phyloP scores from a whole-genome alignment of 176 grass and related monocot species.

The Musa acuminata region DNA sequence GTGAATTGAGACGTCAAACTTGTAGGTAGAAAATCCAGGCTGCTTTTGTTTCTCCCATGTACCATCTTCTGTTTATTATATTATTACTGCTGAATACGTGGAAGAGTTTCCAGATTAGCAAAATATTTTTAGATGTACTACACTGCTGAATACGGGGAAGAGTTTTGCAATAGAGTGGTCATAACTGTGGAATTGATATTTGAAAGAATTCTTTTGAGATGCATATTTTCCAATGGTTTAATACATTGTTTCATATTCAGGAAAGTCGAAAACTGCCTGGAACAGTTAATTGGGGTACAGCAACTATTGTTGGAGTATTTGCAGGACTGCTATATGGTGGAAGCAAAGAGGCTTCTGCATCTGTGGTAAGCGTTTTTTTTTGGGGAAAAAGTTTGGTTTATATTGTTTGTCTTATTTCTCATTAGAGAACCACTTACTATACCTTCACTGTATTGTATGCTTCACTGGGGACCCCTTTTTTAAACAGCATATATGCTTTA shows the following conservation, averaged over 20 bases:
- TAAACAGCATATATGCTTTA: not conserved
- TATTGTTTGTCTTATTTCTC: conserved; percentile 2
- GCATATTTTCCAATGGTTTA: not conserved
- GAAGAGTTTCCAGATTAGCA: too few relatives aligned
- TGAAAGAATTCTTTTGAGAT: not conserved
- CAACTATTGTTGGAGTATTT: conserved; percentile 73
- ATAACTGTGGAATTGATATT: too few relatives aligned
- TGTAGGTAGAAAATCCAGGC: too few relatives aligned
- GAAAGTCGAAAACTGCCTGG: conserved; percentile 21
- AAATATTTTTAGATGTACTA: too few relatives aligned
- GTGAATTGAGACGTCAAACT: too few relatives aligned
- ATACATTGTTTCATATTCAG: conserved; percentile 1
- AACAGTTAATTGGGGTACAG: conserved; percentile 56
- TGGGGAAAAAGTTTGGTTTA: not conserved
- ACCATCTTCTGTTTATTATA: too few relatives aligned
- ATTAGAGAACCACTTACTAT: not conserved
- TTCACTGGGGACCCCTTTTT: not conserved
- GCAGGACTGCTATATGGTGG: conserved; percentile 75
- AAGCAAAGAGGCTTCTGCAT: conserved; percentile 66
- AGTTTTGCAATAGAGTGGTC: too few relatives aligned
- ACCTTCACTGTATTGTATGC: not conserved
- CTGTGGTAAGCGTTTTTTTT: conserved; percentile 42
- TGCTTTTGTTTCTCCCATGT: too few relatives aligned
- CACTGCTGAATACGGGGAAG: too few relatives aligned
- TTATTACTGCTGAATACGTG: too few relatives aligned